Percentiles rank a stretch among this genome's conserved stretches.
Conservation (phyloP, 805 yeast genomes). For the Metschnikowia borealis region DNA sequence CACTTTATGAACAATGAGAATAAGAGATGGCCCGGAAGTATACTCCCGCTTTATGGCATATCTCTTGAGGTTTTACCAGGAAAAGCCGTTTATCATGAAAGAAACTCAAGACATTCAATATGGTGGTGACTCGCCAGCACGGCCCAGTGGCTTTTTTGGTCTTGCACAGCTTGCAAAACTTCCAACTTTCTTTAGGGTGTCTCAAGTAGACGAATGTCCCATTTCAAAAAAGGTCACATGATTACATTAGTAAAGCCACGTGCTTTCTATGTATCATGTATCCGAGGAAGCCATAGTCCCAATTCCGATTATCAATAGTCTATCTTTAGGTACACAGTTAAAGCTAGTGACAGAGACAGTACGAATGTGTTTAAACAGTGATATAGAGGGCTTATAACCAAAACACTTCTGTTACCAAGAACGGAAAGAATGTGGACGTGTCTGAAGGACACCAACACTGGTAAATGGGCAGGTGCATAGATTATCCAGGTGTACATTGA, state of each 20-base stretch:
- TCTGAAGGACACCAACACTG: slow-evolving; percentile 22
- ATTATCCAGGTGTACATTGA: slow-evolving; percentile 27
- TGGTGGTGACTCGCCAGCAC: slow-evolving; percentile 21
- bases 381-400: no score
- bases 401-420: slow-evolving; percentile 14
- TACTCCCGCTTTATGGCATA: slow-evolving; percentile 5
- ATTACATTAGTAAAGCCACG: no score
- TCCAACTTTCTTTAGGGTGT: slow-evolving; percentile 50
- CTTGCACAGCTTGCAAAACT: slow-evolving; percentile 24
- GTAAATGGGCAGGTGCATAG: slow-evolving; percentile 24
- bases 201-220: no score
- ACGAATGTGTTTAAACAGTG: no score
- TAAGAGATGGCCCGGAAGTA: slow-evolving; percentile 8
- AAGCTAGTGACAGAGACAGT: no score
- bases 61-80: slow-evolving; percentile 8
- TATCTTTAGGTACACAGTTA: no score
- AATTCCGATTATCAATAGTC: no score
- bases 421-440: slow-evolving; percentile 17
- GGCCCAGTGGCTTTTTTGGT: slow-evolving; percentile 16
- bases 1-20: no score
- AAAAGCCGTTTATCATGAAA: slow-evolving; percentile 10
- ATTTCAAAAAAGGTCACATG: no score
- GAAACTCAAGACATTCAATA: slow-evolving; percentile 21
- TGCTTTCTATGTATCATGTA: no score
- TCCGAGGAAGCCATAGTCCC: no score